Evolutionary conservation across 2,329 filamentous ascomycete species (phyloP), one percentile per base, ranked within the genome.

Genomic region (Pleurostoma richardsiae): DNA sequence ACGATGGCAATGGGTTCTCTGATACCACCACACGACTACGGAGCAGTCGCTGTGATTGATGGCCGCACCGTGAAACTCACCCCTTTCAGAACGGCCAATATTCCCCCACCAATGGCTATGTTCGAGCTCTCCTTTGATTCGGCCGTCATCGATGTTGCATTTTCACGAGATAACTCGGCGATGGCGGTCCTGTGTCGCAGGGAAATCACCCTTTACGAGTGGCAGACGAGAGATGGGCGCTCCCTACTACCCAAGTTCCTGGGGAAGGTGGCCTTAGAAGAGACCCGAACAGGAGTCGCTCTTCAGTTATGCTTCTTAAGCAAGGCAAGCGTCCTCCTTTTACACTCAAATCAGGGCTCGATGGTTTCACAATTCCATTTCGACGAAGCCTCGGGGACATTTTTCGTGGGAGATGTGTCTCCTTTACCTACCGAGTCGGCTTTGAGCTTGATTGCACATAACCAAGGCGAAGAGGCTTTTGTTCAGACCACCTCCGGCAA

Each of bases 31-130:
- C 64, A 87, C 51, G 92, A 97, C 65, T 77, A 83, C 59, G 92
- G 91, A 29, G 76, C 85, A 11, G 83, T 95, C 39, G 87, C 84
- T 7, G 90, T 95, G 4, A 82, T 96, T 39, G 94, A 97, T 64
- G 94, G 94, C 11, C 79, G 70, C 42, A 80, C 62, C 3, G 67
- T 97, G 49, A 95, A 95, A 61, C 66, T 97, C 41, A 97, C 94
- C 0, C 90, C 94, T 1, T 77, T 99, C 53, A 79, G 88, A 52
- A 77, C 85, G 43, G 87, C 90, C 10, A 95, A 94, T 57, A 77
- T 96, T 3, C 94, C 94, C 28, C 94, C 94, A 29, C 94, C 94
- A 1, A 96, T 97, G 90, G 83, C 90, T 11, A 76, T 92, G 52
- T 86, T 86, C 54, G 88, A 95, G 48, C 58, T 96, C 19, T 58